Evolutionary conservation across 148 eudicot species (phyloP).

Genomic region (Beta vulgaris): DNA sequence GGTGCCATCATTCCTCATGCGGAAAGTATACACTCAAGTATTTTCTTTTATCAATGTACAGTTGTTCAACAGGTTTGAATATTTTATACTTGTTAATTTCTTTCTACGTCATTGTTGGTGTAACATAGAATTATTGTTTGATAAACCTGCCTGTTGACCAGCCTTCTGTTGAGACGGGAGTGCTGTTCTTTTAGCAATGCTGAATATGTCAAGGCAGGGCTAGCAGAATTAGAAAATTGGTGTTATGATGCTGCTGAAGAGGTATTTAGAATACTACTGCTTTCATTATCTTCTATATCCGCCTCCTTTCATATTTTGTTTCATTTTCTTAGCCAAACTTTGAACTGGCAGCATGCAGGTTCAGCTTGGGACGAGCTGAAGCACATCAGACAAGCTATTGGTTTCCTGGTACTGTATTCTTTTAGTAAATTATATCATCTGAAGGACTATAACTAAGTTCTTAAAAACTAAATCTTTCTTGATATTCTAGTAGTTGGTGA

Average conservation of each 20-base stretch:
- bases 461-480: neutral
- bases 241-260: constrained; percentile 72
- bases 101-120: constrained; percentile 1
- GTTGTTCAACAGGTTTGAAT: constrained; percentile 78
- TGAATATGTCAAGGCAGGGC: constrained; percentile 72
- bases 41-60: constrained; percentile 89
- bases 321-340: constrained; percentile 22
- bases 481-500: neutral
- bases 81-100: constrained; percentile 8
- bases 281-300: neutral
- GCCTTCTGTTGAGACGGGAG: constrained; percentile 83
- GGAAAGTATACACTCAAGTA: constrained; percentile 77
- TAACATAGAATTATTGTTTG: constrained; percentile 12
- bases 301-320: neutral
- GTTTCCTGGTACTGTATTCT: constrained; percentile 63
- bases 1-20: constrained; percentile 87
- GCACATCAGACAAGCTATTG: constrained; percentile 90
- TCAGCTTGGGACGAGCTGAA: constrained; percentile 89
- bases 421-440: neutral
- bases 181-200: constrained; percentile 90
- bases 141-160: constrained; percentile 35
- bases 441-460: neutral
- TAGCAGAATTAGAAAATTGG: constrained; percentile 81
- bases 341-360: constrained; percentile 63
- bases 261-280: constrained; percentile 33